Evolutionary conservation across 495 filamentous ascomycete genomes (phyloP), one percentile per base, ranked within the genome.

Genomic region (Xylaria scruposa): DNA sequence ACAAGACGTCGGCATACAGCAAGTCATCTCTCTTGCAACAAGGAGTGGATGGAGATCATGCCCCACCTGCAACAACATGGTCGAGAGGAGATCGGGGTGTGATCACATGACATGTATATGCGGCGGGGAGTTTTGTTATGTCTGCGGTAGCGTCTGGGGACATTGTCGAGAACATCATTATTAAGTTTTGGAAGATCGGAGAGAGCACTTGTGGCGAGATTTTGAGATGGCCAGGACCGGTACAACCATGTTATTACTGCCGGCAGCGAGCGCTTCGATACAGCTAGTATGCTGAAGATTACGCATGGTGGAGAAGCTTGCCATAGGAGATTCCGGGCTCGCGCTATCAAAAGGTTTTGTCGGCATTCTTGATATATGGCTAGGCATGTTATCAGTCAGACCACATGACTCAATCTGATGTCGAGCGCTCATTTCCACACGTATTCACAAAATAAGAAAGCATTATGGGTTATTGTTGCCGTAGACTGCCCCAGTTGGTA

Each of bases 81-180:
- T 62, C 38, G 60, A 62, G 21, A 42, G 9, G 38, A 42, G n/a
- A 38, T 62, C 60, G 42, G 60, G 60, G 60, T 42, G 33, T 44
- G 6, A 7, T 42, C 60, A 62, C 60, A 62, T 62, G 60, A 62
- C 38, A 62, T 62, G 38, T 44, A 62, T 38, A 62, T 62, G 60
- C 38, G 36, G 60, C 38, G 38, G 60, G 24, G n/a, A 62, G 38
- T 62, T 42, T 62, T 62, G 60, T 10, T 62, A 62, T 29, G 26
- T 44, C 38, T 62, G 60, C 26, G 60, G 60, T 62, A 38, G 60
- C 38, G 38, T 62, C 38, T 44, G 59, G 59, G 58, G 59, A 44
- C 1, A 38, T 38, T 62, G 60, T 26, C 38, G 2, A 62, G 9
- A 3, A 60, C 31, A 44, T 62, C 42, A 40, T 26, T 26, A 42